Conservation (phyloP, 1,284 basidiomycete species). For the Peniophora sp. region DNA sequence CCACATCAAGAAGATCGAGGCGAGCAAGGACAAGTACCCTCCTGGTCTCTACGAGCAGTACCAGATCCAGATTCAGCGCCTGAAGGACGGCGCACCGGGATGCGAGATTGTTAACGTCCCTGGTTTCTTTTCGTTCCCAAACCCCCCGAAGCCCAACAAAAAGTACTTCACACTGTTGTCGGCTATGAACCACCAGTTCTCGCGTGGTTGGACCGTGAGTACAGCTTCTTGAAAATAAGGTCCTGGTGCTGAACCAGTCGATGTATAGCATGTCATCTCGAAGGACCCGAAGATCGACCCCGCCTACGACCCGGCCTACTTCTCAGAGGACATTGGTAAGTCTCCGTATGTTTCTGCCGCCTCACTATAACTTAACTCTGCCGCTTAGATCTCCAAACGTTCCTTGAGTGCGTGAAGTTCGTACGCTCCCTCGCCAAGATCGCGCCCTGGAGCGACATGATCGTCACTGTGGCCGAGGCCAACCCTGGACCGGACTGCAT, state of each 20-base stretch:
- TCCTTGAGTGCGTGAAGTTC: conserved; percentile 33
- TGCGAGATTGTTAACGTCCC: conserved; percentile 13
- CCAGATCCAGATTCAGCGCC: conserved; percentile 15
- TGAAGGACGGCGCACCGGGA: conserved; percentile 11
- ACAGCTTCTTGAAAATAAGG: not conserved
- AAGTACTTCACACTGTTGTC: not conserved
- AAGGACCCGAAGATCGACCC: conserved; percentile 28
- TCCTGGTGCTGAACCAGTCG: not conserved
- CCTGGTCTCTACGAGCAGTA: conserved; percentile 17
- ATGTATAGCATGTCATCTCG: conserved; percentile 22
- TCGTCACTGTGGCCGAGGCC: conserved; percentile 10
- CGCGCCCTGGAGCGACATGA: not conserved
- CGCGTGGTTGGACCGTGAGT: conserved; percentile 28
- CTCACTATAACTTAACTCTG: conserved; percentile 16
- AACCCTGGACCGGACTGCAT: conserved; percentile 13
- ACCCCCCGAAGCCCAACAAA: not conserved
- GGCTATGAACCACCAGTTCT: conserved; percentile 16
- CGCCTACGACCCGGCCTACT: conserved; percentile 32
- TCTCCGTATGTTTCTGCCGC: too few relatives aligned
- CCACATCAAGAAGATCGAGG: conserved; percentile 1
- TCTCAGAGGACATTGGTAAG: conserved; percentile 24
- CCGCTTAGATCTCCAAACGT: conserved; percentile 17
- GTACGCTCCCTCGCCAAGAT: conserved; percentile 13
- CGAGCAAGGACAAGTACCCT: conserved; percentile 4
- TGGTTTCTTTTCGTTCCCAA: not conserved